These are phyloP conservation scores for Bisporella sp. DNA, from an alignment of 2,329 filamentous ascomycete genomes.

Conservation along the genomic window DNA sequence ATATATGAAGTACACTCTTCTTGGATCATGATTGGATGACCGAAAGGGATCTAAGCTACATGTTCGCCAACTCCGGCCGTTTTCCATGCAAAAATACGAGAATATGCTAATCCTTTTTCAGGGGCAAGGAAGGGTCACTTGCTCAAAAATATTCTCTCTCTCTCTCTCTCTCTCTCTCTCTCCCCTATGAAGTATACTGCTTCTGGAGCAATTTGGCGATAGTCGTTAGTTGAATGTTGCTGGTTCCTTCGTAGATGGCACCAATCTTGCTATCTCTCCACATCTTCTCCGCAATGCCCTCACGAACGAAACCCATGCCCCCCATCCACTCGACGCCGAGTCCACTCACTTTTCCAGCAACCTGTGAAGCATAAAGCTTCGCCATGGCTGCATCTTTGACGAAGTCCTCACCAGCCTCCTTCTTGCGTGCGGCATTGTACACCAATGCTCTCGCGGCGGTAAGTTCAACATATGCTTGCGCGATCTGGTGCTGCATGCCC, in stretches of 20 bases:
- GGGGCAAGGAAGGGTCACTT: too few relatives aligned
- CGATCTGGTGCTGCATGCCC: slow-evolving; percentile 98
- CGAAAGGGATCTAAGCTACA: too few relatives aligned
- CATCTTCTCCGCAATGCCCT: slow-evolving; percentile 96
- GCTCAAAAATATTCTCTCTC: not conserved
- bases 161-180: not conserved
- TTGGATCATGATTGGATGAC: too few relatives aligned
- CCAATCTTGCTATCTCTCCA: slow-evolving; percentile 98
- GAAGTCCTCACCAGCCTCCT: slow-evolving; percentile 95
- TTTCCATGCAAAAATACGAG: too few relatives aligned
- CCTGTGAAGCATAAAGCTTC: slow-evolving; percentile 90
- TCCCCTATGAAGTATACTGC: slow-evolving; percentile 52
- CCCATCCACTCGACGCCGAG: slow-evolving; percentile 98
- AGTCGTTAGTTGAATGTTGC: slow-evolving; percentile 66
- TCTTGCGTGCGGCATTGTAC: slow-evolving; percentile 94
- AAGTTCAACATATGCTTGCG: slow-evolving; percentile 93
- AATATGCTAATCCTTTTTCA: too few relatives aligned
- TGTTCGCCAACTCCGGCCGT: too few relatives aligned
- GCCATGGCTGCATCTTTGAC: slow-evolving; percentile 97
- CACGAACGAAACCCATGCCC: slow-evolving; percentile 96
- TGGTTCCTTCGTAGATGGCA: slow-evolving; percentile 91
- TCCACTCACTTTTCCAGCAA: slow-evolving; percentile 79
- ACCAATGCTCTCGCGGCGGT: slow-evolving; percentile 84
- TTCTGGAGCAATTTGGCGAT: slow-evolving; percentile 66
- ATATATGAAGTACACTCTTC: too few relatives aligned